Conservation (phyloP, 306 rosid genomes). For the Citrullus mucosospermus region DNA sequence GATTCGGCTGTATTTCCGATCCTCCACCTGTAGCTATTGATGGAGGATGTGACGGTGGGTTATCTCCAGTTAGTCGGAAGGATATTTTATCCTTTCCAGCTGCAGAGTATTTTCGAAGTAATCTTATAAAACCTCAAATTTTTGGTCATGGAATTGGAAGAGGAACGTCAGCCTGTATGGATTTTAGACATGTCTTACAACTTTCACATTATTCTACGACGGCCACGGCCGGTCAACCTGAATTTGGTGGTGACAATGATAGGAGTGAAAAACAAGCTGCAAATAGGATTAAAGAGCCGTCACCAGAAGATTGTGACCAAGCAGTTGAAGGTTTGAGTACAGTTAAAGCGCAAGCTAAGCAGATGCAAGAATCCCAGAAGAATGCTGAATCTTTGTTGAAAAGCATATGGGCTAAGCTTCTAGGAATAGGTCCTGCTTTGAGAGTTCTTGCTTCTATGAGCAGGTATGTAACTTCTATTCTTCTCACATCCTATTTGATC, state of each 20-base stretch:
- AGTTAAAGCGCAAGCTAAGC: slow-evolving; percentile 80
- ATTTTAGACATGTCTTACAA: slow-evolving; percentile 30
- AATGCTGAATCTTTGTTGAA: slow-evolving; percentile 26
- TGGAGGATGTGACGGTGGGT: background rate
- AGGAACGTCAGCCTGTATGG: slow-evolving; percentile 10
- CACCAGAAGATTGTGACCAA: slow-evolving; percentile 92
- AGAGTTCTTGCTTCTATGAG: slow-evolving; percentile 76
- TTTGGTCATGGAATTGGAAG: slow-evolving; percentile 13
- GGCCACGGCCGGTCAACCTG: slow-evolving; percentile 31
- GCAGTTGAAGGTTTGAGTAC: slow-evolving; percentile 81
- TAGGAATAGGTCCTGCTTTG: slow-evolving; percentile 88
- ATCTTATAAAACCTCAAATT: background rate
- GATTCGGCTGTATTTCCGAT: background rate
- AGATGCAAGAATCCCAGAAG: slow-evolving; percentile 45
- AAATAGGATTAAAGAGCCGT: slow-evolving; percentile 58
- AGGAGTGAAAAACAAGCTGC: slow-evolving; percentile 21
- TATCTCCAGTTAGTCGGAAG: slow-evolving; percentile 9
- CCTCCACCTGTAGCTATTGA: slow-evolving; percentile 2
- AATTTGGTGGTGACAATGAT: slow-evolving; percentile 18
- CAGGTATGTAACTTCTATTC: slow-evolving; percentile 32
- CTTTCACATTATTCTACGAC: slow-evolving; percentile 29
- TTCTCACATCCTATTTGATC: background rate
- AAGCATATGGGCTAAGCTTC: slow-evolving; percentile 43
- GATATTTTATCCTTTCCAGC: slow-evolving; percentile 10
- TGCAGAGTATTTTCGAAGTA: slow-evolving; percentile 7